Base-by-base conservation (phyloP, 176 grass and related monocot species). In the Aegilops speltoides region DNA sequence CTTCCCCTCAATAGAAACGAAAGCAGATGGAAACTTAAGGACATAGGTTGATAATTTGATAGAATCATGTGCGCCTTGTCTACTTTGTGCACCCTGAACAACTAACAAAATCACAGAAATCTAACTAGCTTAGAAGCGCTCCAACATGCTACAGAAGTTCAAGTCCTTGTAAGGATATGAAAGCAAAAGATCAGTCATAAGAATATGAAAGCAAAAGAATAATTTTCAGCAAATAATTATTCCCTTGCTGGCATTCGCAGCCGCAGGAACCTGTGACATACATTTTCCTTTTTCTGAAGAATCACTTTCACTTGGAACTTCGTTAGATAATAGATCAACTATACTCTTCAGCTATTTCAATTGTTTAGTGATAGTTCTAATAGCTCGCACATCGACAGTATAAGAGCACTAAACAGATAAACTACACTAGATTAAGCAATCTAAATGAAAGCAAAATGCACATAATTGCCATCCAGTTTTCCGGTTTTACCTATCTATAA, bases 401-500 rank as follows among this genome's bases (percentile, higher is more conserved):
- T 61, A 61, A 45, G 38, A 65, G 23, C 59, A 76, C 14, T 6
- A 67, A 41, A 28, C 12, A 45, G 4, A 79, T 40, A 20, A 69
- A 46, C 2, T 48, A 34, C 33, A 26, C 26, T 56, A 77, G 26
- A 54, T 54, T 54, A 60, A 68, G 11, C 26, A 23, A 17, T 65
- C 3, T 9, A 77, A 22, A 10, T 31, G 7, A 56, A 67, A 59
- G 82, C 31, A 73, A 20, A 56, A 81, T 7, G 8, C 4, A 54
- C 5, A 57, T 11, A 56, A 38, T 10, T 66, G 20, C 32, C 6
- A 73, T 22, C 11, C 23, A 82, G 7, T 15, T 73, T 60, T 12
- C 7, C 34, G 19, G 16, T 86, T 72, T 57, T 93, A 98, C 95
- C 95, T 93, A 82, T 98, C 95, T 83, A 98, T 98, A 84, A 98